Evolutionary conservation across 345 rosid species (phyloP), one percentile per base, ranked within the genome.

Genomic region (Syzygium oleosum): DNA sequence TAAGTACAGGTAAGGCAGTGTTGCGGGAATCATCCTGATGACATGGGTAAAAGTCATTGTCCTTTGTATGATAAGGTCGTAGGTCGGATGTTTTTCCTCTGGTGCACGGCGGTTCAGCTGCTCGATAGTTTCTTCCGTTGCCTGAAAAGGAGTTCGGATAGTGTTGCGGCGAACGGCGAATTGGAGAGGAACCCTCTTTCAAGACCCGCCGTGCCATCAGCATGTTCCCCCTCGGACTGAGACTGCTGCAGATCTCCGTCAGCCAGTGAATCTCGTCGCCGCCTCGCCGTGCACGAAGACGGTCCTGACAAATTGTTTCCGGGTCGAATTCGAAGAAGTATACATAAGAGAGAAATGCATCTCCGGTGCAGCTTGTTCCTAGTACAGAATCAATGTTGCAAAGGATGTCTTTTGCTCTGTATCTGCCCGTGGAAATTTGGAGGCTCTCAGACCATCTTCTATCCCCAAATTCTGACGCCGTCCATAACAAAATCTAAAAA

Each of bases 391-490:
- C 22, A 31, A 65, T 65, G 78, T 31, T 16, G 43, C 22, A 31
- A 9, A 31, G 6, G 1, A 65, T 31, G 78, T 65, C 22, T 31
- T 31, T 65, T 31, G 1, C 78, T 31, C 19, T 14, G 2, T 61
- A 0, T n/a, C 2, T 3, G 38, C 7, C 19, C 1, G 10, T 0
- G 38, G 19, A n/a, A 29, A 63, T 29, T n/a, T n/a, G 34, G 68
- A 25, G 65, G 7, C 68, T 59, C 2, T 29, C 41, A 2, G 77
- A 31, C 77, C 77, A 29, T 63, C 22, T 7, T 29, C 25, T 43
- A 16, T 6, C 17, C 55, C 6, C 21, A 53, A 53, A 15, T 53
- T 53, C 19, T 21, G 55, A 53, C 55, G 21, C 22, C 55, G 21
- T 52, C 55, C 6, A 15, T 53, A 14, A 43, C 46, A 43, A 6